Evolutionary conservation across 2,329 filamentous ascomycete genomes (phyloP).

Genomic region (Penicillium freii): DNA sequence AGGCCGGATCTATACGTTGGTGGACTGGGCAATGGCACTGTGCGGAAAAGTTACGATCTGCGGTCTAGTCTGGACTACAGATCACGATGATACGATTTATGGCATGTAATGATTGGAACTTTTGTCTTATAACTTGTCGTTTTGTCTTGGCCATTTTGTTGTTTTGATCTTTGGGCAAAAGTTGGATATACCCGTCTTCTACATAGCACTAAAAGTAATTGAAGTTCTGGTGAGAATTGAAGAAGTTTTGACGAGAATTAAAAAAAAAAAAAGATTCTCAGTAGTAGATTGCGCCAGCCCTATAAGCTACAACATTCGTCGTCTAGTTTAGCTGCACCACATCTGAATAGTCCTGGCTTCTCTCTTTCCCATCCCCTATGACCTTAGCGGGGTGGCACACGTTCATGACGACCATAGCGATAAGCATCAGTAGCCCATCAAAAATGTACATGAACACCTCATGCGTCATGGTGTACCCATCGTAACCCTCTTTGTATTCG

Average conservation of each 20-base stretch:
- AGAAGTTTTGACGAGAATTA: not conserved
- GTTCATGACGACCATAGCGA: slow-evolving; percentile 26
- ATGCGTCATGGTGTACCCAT: slow-evolving; percentile 29
- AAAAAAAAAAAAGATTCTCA: not conserved
- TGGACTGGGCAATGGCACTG: slow-evolving; percentile 9
- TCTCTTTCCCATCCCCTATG: slow-evolving; percentile 18
- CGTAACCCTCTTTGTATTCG: slow-evolving; percentile 28
- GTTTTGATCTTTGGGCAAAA: slow-evolving; percentile 3
- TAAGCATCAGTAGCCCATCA: slow-evolving; percentile 29
- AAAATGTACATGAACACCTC: slow-evolving; percentile 32
- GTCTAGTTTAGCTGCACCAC: slow-evolving; percentile 6
- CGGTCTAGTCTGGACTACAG: slow-evolving; percentile 18
- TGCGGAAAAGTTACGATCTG: slow-evolving; percentile 20
- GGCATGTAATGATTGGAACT: not conserved
- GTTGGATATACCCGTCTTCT: slow-evolving; percentile 8
- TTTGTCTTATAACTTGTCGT: not conserved
- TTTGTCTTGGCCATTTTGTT: not conserved
- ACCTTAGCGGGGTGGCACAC: slow-evolving; percentile 23
- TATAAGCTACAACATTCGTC: too few relatives aligned
- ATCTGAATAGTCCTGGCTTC: slow-evolving; percentile 3
- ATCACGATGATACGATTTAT: slow-evolving; percentile 16
- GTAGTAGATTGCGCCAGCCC: not conserved
- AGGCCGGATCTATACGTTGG: slow-evolving; percentile 12
- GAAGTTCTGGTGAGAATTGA: not conserved
- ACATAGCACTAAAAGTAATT: not conserved